Evolutionary conservation across 306 rosid genomes (phyloP).

Genomic region (Fragaria ananassa): DNA sequence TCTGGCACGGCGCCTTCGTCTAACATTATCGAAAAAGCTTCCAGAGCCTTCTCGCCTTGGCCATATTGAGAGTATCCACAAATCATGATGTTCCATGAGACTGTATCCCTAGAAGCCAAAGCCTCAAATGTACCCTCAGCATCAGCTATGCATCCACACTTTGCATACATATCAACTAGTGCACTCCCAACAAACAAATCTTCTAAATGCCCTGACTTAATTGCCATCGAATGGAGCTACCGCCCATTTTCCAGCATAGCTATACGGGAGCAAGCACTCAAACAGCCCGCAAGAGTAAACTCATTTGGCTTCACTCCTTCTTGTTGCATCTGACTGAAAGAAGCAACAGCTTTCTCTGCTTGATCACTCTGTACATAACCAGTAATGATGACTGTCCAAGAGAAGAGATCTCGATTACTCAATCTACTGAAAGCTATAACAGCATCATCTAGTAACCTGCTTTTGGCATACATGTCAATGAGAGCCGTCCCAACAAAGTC

Average conservation of each 20-base stretch:
- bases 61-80: slow-evolving; percentile 36
- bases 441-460: slow-evolving; percentile 27
- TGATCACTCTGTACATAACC: slow-evolving; percentile 20
- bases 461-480: slow-evolving; percentile 35
- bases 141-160: slow-evolving; percentile 37
- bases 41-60: slow-evolving; percentile 33
- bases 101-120: slow-evolving; percentile 23
- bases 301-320: slow-evolving; percentile 41
- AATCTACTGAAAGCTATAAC: slow-evolving; percentile 29
- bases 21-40: slow-evolving; percentile 24
- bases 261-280: slow-evolving; percentile 36
- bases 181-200: slow-evolving; percentile 32
- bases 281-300: slow-evolving; percentile 31
- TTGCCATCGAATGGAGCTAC: slow-evolving; percentile 34
- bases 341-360: slow-evolving; percentile 27
- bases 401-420: slow-evolving; percentile 27
- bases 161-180: slow-evolving; percentile 39
- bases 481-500: slow-evolving; percentile 35
- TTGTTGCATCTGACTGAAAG: slow-evolving; percentile 31
- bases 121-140: slow-evolving; percentile 26
- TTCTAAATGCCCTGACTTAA: slow-evolving; percentile 29
- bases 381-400: slow-evolving; percentile 38
- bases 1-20: slow-evolving; percentile 31
- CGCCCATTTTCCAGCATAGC: slow-evolving; percentile 31
- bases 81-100: slow-evolving; percentile 40